These are phyloP conservation scores for Nannochloris sp. DNA, from an alignment of 139 green algal genomes.

Conservation along the genomic window DNA sequence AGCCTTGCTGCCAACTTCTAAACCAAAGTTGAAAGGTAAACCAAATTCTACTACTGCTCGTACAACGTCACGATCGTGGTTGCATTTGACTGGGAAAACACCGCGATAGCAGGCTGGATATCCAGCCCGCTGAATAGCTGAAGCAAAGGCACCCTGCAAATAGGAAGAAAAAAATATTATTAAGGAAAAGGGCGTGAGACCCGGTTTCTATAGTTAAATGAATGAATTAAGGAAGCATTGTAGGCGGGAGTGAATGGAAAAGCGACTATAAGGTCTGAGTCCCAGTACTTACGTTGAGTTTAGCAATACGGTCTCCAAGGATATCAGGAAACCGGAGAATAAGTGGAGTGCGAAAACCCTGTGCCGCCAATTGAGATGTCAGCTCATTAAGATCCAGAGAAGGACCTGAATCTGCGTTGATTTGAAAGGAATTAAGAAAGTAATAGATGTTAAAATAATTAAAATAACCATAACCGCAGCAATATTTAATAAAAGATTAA, in stretches of 20 bases:
- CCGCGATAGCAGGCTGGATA: slow-evolving; percentile 23
- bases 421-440: neutral
- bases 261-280: neutral
- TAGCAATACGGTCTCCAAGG: slow-evolving; percentile 22
- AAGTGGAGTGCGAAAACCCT: slow-evolving; percentile 24
- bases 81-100: slow-evolving; percentile 64
- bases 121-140: slow-evolving; percentile 23
- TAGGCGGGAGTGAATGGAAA: neutral
- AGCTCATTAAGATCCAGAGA: slow-evolving; percentile 10
- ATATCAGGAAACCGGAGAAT: slow-evolving; percentile 46
- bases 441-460: neutral
- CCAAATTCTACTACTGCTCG: slow-evolving; percentile 36
- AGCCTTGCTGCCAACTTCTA: slow-evolving; percentile 60
- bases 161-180: neutral
- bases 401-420: slow-evolving; percentile 19
- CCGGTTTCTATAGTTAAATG: neutral
- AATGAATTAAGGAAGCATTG: neutral
- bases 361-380: slow-evolving; percentile 5
- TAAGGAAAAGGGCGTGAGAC: neutral
- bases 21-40: slow-evolving; percentile 28
- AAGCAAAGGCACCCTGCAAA: slow-evolving; percentile 16
- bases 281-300: slow-evolving; percentile 23
- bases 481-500: neutral
- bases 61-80: slow-evolving; percentile 50
- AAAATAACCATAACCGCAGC: neutral